Evolutionary conservation across 345 rosid genomes (phyloP).

Genomic region (Eucalyptus fibrosa): DNA sequence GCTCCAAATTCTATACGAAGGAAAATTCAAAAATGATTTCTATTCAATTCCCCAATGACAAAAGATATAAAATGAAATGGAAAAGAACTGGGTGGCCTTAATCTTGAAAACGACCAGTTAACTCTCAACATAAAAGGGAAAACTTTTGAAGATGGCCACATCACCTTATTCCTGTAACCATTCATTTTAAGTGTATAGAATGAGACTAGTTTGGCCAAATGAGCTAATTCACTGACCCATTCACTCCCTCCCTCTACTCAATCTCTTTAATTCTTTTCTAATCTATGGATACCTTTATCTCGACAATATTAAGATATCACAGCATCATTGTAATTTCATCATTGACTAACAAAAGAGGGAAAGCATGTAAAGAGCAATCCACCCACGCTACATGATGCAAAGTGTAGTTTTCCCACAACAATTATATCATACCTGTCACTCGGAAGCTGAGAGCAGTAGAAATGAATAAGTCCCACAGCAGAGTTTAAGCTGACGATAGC

Average conservation of each 20-base stretch:
- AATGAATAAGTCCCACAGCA: constrained; percentile 89
- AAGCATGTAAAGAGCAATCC: not conserved
- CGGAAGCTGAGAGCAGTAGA: constrained; percentile 96
- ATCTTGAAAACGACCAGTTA: not conserved
- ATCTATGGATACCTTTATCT: not conserved
- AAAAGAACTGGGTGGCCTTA: not conserved
- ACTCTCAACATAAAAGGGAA: not conserved
- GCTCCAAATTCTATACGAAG: not conserved
- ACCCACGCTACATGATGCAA: not conserved
- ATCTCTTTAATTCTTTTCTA: not conserved
- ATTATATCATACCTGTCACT: constrained; percentile 62
- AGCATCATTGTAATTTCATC: not conserved
- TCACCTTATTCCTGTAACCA: not conserved
- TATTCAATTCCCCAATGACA: not conserved
- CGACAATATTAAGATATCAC: not conserved
- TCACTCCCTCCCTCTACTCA: not conserved
- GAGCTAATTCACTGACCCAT: not conserved
- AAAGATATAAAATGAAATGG: not conserved
- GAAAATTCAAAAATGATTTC: not conserved
- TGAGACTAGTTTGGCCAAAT: not conserved
- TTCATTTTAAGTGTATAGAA: not conserved
- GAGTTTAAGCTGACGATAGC: constrained; percentile 97
- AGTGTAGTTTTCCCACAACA: not conserved
- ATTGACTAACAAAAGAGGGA: not conserved
- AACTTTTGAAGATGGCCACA: not conserved